Percentiles rank a stretch among this genome's conserved stretches.
phyloP scores from a whole-genome alignment of 345 rosid species.

The Gossypium mustelinum region DNA sequence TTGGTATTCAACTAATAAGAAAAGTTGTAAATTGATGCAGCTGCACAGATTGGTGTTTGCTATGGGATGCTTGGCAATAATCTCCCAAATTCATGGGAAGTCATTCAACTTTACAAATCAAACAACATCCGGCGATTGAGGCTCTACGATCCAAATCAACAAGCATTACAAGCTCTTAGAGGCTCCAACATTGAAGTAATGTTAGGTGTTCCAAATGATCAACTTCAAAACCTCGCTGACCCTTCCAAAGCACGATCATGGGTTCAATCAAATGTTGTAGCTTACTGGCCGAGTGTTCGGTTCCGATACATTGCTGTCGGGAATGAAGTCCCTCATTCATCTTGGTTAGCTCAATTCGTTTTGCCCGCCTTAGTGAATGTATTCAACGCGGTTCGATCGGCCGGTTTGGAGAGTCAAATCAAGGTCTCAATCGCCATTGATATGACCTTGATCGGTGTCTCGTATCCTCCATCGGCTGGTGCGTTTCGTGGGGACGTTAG shows the following conservation, averaged over 20 bases:
- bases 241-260: conserved; percentile 30
- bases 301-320: conserved; percentile 45
- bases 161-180: conserved; percentile 37
- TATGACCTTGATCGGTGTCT: background rate
- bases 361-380: conserved; percentile 35
- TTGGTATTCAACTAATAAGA: background rate
- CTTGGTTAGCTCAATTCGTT: conserved; percentile 24
- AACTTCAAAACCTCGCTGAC: conserved; percentile 31
- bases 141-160: conserved; percentile 36
- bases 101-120: conserved; percentile 31
- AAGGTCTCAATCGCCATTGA: conserved; percentile 36
- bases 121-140: conserved; percentile 36
- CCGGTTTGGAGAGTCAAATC: conserved; percentile 33
- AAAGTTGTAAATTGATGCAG: conserved; percentile 9
- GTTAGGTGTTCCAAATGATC: conserved; percentile 40
- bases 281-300: conserved; percentile 28
- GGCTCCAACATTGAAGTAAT: conserved; percentile 42
- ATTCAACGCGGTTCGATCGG: conserved; percentile 27
- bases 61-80: conserved; percentile 51
- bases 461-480: conserved; percentile 20
- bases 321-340: conserved; percentile 35
- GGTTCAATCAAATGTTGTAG: conserved; percentile 35
- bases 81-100: conserved; percentile 34
- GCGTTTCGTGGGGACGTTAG: conserved; percentile 12
- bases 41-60: conserved; percentile 38